A percentile compares a stretch with the other conserved stretches of the same genome.
Conservation (phyloP, 441 rosid species). For the Adansonia rubrostipa region DNA sequence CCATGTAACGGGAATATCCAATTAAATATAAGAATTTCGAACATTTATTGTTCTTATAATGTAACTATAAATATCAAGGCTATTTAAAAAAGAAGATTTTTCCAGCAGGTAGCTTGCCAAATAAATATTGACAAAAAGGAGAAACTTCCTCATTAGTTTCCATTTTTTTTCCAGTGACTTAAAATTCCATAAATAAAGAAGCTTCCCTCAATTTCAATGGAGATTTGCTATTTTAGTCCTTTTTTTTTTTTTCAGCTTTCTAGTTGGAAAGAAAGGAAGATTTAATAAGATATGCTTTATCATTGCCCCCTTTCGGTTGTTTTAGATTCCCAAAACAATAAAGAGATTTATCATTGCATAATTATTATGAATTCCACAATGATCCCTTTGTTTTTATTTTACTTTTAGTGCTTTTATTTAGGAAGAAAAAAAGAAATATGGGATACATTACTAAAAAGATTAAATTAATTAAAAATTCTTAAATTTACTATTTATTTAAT, state of each 20-base stretch:
- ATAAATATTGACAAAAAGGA: neutral
- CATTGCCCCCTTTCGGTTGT: neutral
- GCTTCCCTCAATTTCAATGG: neutral
- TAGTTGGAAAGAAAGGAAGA: neutral
- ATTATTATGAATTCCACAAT: neutral
- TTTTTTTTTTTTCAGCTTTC: neutral
- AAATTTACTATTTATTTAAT: too few species aligned
- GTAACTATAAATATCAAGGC: neutral
- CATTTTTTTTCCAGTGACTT: neutral
- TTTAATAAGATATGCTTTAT: neutral
- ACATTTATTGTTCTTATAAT: neutral
- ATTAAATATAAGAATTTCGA: neutral
- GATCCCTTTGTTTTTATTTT: neutral
- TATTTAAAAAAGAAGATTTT: neutral
- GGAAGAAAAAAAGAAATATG: too few species aligned
- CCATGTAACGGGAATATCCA: constrained; percentile 3
- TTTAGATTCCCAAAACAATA: neutral
- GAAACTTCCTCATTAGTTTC: neutral
- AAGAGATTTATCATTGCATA: neutral
- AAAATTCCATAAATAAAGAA: neutral
- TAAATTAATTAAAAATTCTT: too few species aligned
- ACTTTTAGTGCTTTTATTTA: too few species aligned
- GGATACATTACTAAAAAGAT: too few species aligned
- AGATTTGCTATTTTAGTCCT: neutral
- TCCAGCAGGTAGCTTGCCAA: neutral